Evolutionary conservation across 2,329 filamentous ascomycete species (phyloP).

Genomic region (Dactylonectria macrodidyma): DNA sequence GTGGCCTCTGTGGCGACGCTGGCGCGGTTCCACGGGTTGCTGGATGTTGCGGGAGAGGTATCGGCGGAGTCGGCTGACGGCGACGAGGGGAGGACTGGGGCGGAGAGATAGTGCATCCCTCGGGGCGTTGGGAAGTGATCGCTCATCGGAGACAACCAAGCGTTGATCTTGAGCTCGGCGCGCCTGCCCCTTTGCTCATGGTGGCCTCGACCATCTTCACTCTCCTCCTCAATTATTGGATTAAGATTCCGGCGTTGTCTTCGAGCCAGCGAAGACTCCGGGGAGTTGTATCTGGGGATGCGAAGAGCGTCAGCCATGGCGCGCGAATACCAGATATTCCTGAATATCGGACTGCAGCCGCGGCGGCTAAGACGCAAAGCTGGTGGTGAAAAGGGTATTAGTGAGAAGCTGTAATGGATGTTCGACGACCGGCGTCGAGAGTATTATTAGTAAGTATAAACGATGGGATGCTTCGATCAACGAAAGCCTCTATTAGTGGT

Average conservation of each 20-base stretch:
- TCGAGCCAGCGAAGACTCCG: slow-evolving; percentile 70
- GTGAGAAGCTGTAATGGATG: slow-evolving; percentile 40
- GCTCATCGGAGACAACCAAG: slow-evolving; percentile 72
- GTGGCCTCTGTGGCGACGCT: slow-evolving; percentile 76
- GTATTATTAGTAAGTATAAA: slow-evolving; percentile 48
- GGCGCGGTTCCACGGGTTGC: slow-evolving; percentile 74
- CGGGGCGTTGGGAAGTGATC: slow-evolving; percentile 82
- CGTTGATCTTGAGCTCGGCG: slow-evolving; percentile 65
- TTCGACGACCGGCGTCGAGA: slow-evolving; percentile 56
- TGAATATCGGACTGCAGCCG: slow-evolving; percentile 47
- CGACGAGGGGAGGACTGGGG: slow-evolving; percentile 74
- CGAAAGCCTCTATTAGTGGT: slow-evolving; percentile 56
- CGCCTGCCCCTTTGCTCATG: slow-evolving; percentile 46
- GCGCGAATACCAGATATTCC: slow-evolving; percentile 54
- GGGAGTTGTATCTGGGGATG: slow-evolving; percentile 57
- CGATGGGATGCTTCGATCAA: slow-evolving; percentile 63
- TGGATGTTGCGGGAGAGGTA: slow-evolving; percentile 68
- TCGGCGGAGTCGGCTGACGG: slow-evolving; percentile 70
- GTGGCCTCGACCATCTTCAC: slow-evolving; percentile 55
- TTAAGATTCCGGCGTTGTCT: slow-evolving; percentile 70
- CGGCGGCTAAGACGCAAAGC: slow-evolving; percentile 34
- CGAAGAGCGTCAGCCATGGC: slow-evolving; percentile 63
- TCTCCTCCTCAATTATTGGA: slow-evolving; percentile 75
- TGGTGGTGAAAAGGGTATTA: slow-evolving; percentile 38
- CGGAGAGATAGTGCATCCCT: slow-evolving; percentile 75